Evolutionary conservation across 1,139 yeast genomes (phyloP), one percentile per base, ranked within the genome.

Genomic region (Geotrichum siamense): DNA sequence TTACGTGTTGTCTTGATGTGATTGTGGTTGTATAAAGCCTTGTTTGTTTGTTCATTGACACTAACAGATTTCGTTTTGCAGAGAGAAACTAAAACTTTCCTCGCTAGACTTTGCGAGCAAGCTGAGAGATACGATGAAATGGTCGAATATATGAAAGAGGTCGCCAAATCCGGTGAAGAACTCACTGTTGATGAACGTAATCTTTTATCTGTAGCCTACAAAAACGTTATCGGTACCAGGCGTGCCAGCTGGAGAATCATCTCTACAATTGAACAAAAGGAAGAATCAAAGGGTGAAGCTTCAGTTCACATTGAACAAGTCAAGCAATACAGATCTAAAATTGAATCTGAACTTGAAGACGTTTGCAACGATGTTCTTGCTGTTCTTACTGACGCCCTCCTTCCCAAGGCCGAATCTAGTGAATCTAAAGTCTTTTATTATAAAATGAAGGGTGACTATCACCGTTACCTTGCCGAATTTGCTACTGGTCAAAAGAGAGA

Each of bases 211-310:
- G 96, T 91, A 57, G 98, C 98, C 54, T 91, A 89, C 76, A 91
- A 91, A 72, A 91, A 91, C 64, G 98, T 91, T 50, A 89, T 91
- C 70, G 98, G 98, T 62, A 96, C 97, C 49, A 89, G 97, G 65
- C 89, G 98, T 72, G 97, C 98, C 50, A 86, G 96, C 38, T 91
- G 98, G 98, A 83, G 97, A 78, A 89, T 89, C 65, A 96, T 89
- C 47, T 86, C 96, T 41, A 86, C 96, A 39, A 89, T 89, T 61
- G 97, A 89, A 71, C 97, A 89, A 72, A 89, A 89, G 74, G 97
- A 89, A 71, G 97, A 89, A 71, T 83, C 89, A 59, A 89, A 89
- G 73, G 95, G 94, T 63, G 12, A 21, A 13, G 33, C 17, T 32
- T 85, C 87, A 63, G 85, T 81, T 62, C 69, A 78, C 55, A 33